Evolutionary conservation across 768 basidiomycete species (phyloP), one percentile per base, ranked within the genome.

Genomic region (Kondoa malvinella): DNA sequence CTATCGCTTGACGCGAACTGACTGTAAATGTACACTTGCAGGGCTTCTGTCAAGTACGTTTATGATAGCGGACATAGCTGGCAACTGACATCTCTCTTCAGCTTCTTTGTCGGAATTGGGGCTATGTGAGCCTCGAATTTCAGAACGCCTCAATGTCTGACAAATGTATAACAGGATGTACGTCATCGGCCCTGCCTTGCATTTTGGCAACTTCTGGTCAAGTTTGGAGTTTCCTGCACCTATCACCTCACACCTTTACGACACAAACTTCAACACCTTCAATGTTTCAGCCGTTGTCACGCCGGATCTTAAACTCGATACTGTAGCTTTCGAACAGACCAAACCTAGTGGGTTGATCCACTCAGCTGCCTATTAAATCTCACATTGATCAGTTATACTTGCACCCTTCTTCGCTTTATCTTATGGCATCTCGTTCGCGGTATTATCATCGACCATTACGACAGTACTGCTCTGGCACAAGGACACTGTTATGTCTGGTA

Each of bases 371-470:
- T 21, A 3, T 8, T 31, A 30, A 31, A 12, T 25, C 26, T 66
- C 17, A 59, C 27, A 64, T 15, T 61, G 64, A 25, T n/a, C 32
- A 26, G 25, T 57, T 50, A 14, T 56, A 26, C 57, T 69, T 34
- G 66, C 25, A 17, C 64, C 26, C 14, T 16, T 67, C 70, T 74
- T 74, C 56, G 73, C 73, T 15, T 29, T 74, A 32, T 63, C 68
- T 2, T 74, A 77, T 65, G 73, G 74, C 17, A 66, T 76, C 4
- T 69, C 65, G 2, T 77, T 77, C 65, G 75, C 76, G 0, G 66
- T 73, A 1, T 70, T 77, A 14, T 73, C 72, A 0, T 67, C 71
- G 3, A 73, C 74, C 1, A 57, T 77, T 34, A 62, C 66, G 1
- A 71, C 68, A 1, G 74, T 75, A 2, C 17, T 66, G 0, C 59